Base-by-base conservation (phyloP, 106 monocot genomes). In the Chionographis japonica region DNA sequence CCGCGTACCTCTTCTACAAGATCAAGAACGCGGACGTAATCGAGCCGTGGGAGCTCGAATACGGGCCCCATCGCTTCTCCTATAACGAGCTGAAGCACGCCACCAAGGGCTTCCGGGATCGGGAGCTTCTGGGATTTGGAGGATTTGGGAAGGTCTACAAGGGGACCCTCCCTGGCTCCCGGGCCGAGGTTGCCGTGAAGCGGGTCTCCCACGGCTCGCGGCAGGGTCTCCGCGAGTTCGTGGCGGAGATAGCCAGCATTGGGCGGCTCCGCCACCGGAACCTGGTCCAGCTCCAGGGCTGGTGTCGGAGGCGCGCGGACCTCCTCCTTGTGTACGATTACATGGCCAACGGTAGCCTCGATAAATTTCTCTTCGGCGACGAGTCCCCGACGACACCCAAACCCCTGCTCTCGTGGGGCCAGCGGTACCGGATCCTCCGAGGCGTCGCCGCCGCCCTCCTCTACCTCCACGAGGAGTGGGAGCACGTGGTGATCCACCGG, bases 1-100 rank as follows among this genome's bases (percentile, higher is more conserved):
- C 19, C 10, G 53, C 41, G 3, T 72, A 72, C 63, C 12, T 36
- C n/a, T 10, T 63, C 4, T 63, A 53, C 54, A 43, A 62, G 12
- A 52, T 53, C 72, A 73, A 64, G 58, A 74, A 42, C 50, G 18
- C 10, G 35, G 66, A 66, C 37, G 40, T 63, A 3, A 63, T 75
- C 40, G 75, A 75, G 18, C 57, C 50, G 1, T 75, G 75, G 75
- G 75, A 75, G 67, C 66, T 75, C 10, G 60, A 59, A 35, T 67
- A 67, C 60, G 67, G 67, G 9, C 75, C 75, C 9, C 67, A 75
- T 10, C 59, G 75, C 12, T 49, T 46, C 67, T 75, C 75, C 40
- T 52, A 15, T 41, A 41, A 11, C 9, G 54, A 68, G 68, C 54
- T 68, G 20, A 55, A 56, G 14, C 54, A 19, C 56, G 75, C 67